These are phyloP conservation scores for Trypanosoma lewisi DNA, from an alignment of 208 protist species.

Conservation along the genomic window DNA sequence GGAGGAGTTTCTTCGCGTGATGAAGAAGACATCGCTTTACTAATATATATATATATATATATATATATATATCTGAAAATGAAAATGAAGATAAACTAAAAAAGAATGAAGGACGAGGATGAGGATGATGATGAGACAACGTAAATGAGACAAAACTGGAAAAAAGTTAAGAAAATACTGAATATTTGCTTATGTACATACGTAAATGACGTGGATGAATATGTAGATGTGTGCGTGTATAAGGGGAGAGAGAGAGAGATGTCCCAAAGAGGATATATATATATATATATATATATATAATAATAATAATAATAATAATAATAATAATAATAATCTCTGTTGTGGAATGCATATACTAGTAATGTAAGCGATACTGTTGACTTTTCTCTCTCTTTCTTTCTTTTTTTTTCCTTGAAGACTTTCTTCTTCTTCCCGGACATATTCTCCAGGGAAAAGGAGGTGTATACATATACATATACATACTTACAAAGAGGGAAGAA, in stretches of 20 bases:
- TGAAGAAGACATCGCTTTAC: constrained; percentile 92
- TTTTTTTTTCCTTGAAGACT: too few relatives aligned
- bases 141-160: background rate
- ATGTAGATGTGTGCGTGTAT: too few relatives aligned
- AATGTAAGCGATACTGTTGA: too few relatives aligned
- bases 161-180: too few relatives aligned
- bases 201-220: background rate
- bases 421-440: background rate
- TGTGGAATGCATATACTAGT: too few relatives aligned
- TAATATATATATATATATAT: constrained; percentile 23
- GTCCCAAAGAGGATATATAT: too few relatives aligned
- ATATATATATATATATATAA: too few relatives aligned
- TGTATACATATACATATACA: background rate
- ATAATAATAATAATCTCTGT: too few relatives aligned
- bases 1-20: constrained; percentile 96
- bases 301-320: too few relatives aligned
- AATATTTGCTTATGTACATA: background rate
- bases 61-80: background rate
- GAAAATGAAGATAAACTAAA: constrained; percentile 24
- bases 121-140: background rate
- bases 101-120: background rate
- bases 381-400: too few relatives aligned
- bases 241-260: too few relatives aligned
- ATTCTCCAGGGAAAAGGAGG: too few relatives aligned
- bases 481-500: background rate